Conservation (phyloP, 2,329 filamentous ascomycete genomes). For the Pseudodiploospora longispora region DNA sequence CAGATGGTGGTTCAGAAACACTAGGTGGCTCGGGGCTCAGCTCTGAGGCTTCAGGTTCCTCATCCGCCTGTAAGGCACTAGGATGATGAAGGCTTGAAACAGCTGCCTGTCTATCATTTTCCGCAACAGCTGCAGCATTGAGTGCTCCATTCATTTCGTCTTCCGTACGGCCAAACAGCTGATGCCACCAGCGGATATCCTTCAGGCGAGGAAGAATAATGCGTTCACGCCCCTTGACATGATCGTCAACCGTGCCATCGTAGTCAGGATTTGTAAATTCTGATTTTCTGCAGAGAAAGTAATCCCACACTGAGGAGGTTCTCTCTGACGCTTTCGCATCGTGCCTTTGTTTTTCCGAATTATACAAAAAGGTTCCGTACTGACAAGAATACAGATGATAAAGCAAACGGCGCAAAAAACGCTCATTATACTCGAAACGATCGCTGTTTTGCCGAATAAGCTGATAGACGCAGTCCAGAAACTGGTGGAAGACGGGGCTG, state of each 20-base stretch:
- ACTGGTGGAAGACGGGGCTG: conserved; percentile 95
- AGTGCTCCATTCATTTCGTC: conserved; percentile 82
- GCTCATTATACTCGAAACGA: conserved; percentile 93
- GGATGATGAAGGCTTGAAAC: conserved; percentile 25
- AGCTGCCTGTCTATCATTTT: conserved; percentile 31
- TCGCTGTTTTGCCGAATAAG: conserved; percentile 76
- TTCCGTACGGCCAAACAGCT: conserved; percentile 76
- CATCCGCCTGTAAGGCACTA: conserved; percentile 16
- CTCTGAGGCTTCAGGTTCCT: conserved; percentile 18
- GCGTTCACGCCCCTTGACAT: conserved; percentile 69
- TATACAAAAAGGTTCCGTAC: conserved; percentile 93
- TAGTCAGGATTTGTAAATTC: conserved; percentile 83
- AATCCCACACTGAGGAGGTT: conserved; percentile 89
- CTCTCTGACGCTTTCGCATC: conserved; percentile 60
- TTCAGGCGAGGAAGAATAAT: conserved; percentile 71
- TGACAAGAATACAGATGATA: conserved; percentile 96
- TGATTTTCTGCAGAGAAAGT: conserved; percentile 72
- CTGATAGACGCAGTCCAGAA: conserved; percentile 90
- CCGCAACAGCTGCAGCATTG: conserved; percentile 45
- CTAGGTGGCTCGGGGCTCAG: conserved; percentile 31
- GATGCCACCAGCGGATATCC: conserved; percentile 90
- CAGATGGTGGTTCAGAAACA: conserved; percentile 38
- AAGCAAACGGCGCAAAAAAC: conserved; percentile 78
- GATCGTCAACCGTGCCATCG: conserved; percentile 66
- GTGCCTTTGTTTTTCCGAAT: conserved; percentile 81